phyloP scores from a whole-genome alignment of 2,329 filamentous ascomycete species.

The Graphilbum fragrans region DNA sequence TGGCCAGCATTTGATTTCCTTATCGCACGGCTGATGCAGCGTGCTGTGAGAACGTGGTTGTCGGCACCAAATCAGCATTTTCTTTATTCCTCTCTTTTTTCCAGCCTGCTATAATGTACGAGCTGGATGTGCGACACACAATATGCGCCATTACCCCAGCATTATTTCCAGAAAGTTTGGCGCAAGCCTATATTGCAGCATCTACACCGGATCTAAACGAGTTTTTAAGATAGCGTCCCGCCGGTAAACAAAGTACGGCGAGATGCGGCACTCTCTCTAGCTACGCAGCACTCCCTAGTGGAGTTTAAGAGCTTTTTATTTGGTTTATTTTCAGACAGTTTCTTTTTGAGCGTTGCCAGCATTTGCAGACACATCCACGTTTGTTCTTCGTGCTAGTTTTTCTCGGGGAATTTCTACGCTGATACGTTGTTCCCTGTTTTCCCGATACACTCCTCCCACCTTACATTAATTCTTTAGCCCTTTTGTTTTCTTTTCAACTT shows the following conservation, averaged over 20 bases:
- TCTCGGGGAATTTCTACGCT: no score
- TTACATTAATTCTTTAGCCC: neutral
- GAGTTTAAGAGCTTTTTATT: conserved; percentile 2
- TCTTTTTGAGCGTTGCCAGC: no score
- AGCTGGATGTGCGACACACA: neutral
- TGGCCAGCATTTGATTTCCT: conserved; percentile 30
- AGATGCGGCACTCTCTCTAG: conserved; percentile 4
- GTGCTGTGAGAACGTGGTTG: no score
- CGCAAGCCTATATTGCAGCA: conserved; percentile 5
- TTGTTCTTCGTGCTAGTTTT: neutral
- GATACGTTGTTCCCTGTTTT: no score
- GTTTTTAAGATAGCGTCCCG: conserved; percentile 1
- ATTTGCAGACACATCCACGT: no score
- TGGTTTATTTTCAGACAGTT: neutral
- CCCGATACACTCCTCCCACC: no score
- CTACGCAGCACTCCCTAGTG: conserved; percentile 4
- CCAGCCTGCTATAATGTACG: neutral
- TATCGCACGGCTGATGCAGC: no score
- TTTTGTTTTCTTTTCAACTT: neutral
- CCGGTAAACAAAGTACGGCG: conserved; percentile 8
- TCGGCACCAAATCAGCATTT: no score
- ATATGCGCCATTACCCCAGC: neutral
- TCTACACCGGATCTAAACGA: neutral
- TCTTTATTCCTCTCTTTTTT: neutral
- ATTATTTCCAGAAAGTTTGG: neutral